Evolutionary conservation across 2,329 filamentous ascomycete genomes (phyloP).

Genomic region (Aspergillus neotritici): DNA sequence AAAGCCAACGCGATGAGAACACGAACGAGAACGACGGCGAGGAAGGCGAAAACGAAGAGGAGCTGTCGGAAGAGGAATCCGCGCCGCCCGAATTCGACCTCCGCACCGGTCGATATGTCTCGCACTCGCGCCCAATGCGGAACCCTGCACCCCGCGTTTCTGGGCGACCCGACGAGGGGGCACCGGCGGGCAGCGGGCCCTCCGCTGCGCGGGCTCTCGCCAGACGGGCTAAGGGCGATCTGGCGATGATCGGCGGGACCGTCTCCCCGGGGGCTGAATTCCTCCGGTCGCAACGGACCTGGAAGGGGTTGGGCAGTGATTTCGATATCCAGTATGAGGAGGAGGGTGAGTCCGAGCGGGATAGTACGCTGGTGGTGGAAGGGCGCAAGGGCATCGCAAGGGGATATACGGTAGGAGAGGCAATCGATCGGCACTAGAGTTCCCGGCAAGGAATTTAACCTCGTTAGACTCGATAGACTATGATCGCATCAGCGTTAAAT

Average conservation of each 20-base stretch:
- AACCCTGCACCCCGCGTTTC: conserved; percentile 30
- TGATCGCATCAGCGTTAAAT: background rate
- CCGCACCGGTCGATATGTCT: conserved; percentile 76
- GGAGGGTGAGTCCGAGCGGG: conserved; percentile 38
- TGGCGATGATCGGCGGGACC: conserved; percentile 76
- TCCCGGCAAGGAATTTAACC: conserved; percentile 1
- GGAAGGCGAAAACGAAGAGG: conserved; percentile 38
- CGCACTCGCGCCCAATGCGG: conserved; percentile 56
- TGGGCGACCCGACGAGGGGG: conserved; percentile 18
- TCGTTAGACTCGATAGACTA: conserved; percentile 7
- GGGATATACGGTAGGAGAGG: conserved; percentile 73
- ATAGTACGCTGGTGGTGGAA: conserved; percentile 68
- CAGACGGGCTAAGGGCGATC: conserved; percentile 60
- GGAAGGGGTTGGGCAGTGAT: conserved; percentile 87
- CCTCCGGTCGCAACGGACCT: conserved; percentile 73
- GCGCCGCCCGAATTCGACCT: conserved; percentile 85
- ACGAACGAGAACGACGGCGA: conserved; percentile 9
- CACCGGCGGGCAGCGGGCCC: conserved; percentile 19
- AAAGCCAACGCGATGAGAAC: conserved; percentile 17
- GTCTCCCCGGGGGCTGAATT: conserved; percentile 90
- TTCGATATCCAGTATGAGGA: conserved; percentile 60
- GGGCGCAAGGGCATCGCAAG: conserved; percentile 82
- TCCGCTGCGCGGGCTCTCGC: conserved; percentile 50
- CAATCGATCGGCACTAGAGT: conserved; percentile 33
- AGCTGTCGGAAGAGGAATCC: conserved; percentile 65